Base-by-base conservation (phyloP, 2,329 filamentous ascomycete genomes). In the Ceratocystis smalleyi region DNA sequence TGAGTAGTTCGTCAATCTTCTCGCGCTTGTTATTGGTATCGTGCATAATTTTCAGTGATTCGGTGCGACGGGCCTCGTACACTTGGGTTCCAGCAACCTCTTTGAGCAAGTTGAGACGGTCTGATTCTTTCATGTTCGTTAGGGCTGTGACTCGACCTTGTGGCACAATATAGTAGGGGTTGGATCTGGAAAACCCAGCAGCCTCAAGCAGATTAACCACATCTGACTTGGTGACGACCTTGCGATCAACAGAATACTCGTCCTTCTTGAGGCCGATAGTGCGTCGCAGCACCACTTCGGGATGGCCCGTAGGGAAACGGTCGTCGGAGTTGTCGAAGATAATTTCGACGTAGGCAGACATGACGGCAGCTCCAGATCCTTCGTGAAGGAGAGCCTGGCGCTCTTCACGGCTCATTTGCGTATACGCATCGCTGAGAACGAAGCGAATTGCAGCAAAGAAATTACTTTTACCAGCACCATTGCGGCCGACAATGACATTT, bases 371-470 rank as follows among this genome's bases (percentile, higher is more conserved):
- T 43, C 94, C 95, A 3, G 94, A 95, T 49, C 95, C 95, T 79
- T 99, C 95, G 74, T 99, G 94, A n/a, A 99, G 82, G 43, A 99
- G 83, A 35, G 89, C 91, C 75, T 95, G 91, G 67, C 94, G 89
- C 79, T 99, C 92, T 74, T 99, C 94, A 70, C 92, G 88, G 68
- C 88, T 89, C 83, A 99, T 89, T 74, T 95, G 89, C 55, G 89
- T 95, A 76, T 99, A 99, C 69, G 91, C 90, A 84, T 99, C 94
- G 76, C 91, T 94, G 68, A 99, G 86, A 57, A 97, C 95, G 77
- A 99, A 99, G 66, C 94, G 91, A 75, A 99, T 96, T 55, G 94
- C 94, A 62, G 94, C 92, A 76, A 99, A 99, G 83, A 99, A 99
- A 77, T 99, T 99, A 75, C 91, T 96, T 81, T 99, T 99, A 72